Evolutionary conservation across 2,329 filamentous ascomycete species (phyloP), one percentile per base, ranked within the genome.

Genomic region (Clarireedia paspali): DNA sequence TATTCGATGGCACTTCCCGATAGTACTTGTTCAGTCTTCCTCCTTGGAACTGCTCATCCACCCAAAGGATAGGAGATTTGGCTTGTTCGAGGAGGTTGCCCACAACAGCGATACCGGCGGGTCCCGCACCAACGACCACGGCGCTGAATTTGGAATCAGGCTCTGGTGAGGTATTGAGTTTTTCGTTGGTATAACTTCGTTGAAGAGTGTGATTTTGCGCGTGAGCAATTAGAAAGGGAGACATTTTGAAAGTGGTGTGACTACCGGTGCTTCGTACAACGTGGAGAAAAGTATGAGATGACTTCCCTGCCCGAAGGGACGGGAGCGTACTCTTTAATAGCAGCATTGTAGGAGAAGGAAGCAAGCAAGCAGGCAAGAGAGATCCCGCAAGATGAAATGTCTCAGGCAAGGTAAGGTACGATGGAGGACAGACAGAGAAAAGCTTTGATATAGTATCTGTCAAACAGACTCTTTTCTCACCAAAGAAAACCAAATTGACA

Each of bases 1-100:
- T 85, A 66, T 85, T 85, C 67, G 74, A 77, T 15, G 82, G 82
- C 20, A 85, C 82, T 64, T 84, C 81, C 48, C 81, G 74, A 64
- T 85, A 85, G 64, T 73, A 74, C 57, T 73, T 71, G 61, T 77
- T 72, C 34, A 82, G 71, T 44, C 78, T 71, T 4, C 79, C 79
- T 27, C 71, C 81, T 24, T 76, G 69, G 63, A 85, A 84, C 2
- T 67, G 64, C 36, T 79, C 74, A 63, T 85, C 82, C 42, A 84
- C 72, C 83, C 82, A 85, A 51, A 80, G 67, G 49, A 85, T 74
- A 14, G 75, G 75, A 7, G 71, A 68, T 6, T 76, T 70, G 47
- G 75, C 73, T 34, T 75, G 73, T 63, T 84, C 80, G 17, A 85
- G 72, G 17, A 85, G 69, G 62, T 82, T 83, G n/a, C 82, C 82